Conservation (phyloP, 2,329 filamentous ascomycete genomes). For the Coniochaeta hoffmannii region DNA sequence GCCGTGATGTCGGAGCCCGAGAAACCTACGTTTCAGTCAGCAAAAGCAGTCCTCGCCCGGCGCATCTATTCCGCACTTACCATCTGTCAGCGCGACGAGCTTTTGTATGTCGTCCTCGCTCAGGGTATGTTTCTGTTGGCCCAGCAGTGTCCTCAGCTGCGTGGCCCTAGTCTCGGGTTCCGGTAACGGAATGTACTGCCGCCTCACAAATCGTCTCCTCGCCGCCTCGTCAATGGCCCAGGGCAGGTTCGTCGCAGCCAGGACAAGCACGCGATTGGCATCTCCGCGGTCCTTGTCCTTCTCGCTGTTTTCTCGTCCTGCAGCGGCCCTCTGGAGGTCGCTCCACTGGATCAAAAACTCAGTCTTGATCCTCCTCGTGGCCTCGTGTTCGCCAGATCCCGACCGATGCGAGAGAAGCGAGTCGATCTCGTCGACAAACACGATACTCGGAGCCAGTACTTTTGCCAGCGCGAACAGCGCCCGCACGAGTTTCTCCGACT, state of each 20-base stretch:
- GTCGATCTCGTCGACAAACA: conserved; percentile 98
- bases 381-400: conserved; percentile 82
- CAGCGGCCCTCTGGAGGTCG: conserved; percentile 84
- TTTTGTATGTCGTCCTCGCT: conserved; percentile 62
- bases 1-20: conserved; percentile 96
- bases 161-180: conserved; percentile 73
- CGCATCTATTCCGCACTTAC: conserved; percentile 38
- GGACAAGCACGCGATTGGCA: conserved; percentile 79
- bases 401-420: conserved; percentile 80
- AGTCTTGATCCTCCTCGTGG: conserved; percentile 89
- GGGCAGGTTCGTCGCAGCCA: conserved; percentile 91
- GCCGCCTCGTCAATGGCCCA: conserved; percentile 98
- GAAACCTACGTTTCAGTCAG: conserved; percentile 56
- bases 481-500: conserved; percentile 92
- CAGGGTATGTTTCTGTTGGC: conserved; percentile 80
- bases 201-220: conserved; percentile 77
- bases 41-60: neutral
- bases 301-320: conserved; percentile 63
- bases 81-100: conserved; percentile 76
- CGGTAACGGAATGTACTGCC: conserved; percentile 93
- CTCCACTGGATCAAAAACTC: conserved; percentile 98
- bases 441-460: conserved; percentile 83
- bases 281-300: conserved; percentile 69
- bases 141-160: conserved; percentile 72
- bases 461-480: conserved; percentile 89